Evolutionary conservation across 345 rosid genomes (phyloP).

Genomic region (Aquilaria yunnanensis): DNA sequence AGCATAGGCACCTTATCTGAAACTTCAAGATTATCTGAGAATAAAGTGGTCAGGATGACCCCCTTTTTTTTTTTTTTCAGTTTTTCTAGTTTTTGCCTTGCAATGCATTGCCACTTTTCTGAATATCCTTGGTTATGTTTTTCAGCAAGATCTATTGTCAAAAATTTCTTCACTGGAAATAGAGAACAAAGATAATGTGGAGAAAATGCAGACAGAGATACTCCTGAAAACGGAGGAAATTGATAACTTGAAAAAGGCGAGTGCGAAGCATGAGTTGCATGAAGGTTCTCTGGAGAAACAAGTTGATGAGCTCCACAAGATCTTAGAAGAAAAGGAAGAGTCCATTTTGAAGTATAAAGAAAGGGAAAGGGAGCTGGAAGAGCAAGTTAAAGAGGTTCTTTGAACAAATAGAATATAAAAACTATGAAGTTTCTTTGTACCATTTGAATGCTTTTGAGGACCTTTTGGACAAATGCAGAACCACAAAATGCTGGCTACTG

Average conservation of each 20-base stretch:
- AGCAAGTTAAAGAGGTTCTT: constrained; percentile 54
- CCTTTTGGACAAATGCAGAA: constrained; percentile 40
- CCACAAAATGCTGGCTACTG: constrained; percentile 45
- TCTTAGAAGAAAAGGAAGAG: constrained; percentile 62
- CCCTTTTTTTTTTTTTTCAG: neutral
- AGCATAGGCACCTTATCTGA: constrained; percentile 39
- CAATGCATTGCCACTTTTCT: constrained; percentile 17
- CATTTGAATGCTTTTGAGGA: constrained; percentile 10
- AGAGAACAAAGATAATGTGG: constrained; percentile 47
- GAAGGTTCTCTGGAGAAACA: constrained; percentile 50
- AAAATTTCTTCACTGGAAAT: constrained; percentile 54
- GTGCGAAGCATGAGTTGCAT: constrained; percentile 35
- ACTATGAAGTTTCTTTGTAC: constrained; percentile 6
- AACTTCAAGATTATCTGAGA: constrained; percentile 49
- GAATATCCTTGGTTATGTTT: constrained; percentile 18
- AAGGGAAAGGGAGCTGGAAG: constrained; percentile 53
- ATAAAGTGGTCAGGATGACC: constrained; percentile 40
- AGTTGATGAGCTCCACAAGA: constrained; percentile 42
- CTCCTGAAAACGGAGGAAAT: constrained; percentile 43
- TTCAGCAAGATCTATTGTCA: constrained; percentile 55
- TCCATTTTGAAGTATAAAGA: constrained; percentile 47
- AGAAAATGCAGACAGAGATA: constrained; percentile 47
- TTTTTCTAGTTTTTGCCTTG: constrained; percentile 10
- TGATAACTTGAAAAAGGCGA: constrained; percentile 40
- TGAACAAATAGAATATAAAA: constrained; percentile 2